These are phyloP conservation scores for Claviceps fusiformis DNA, from an alignment of 2,329 filamentous ascomycete species.

Conservation along the genomic window DNA sequence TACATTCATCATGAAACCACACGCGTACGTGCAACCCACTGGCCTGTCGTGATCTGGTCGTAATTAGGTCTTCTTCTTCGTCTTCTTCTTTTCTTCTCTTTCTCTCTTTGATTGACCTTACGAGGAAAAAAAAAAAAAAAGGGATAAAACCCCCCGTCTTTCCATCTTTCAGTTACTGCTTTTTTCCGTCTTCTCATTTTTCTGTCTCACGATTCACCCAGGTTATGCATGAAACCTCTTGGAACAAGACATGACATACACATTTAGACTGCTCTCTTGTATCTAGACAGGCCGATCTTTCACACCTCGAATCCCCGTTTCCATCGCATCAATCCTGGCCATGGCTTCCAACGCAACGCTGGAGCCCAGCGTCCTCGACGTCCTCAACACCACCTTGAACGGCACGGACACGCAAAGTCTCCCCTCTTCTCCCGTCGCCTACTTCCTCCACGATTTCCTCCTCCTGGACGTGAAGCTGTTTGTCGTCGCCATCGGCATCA, in stretches of 20 bases:
- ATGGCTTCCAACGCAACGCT: constrained; percentile 14
- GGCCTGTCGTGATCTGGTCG: too few species aligned
- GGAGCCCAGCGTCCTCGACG: constrained; percentile 13
- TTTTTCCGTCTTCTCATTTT: not conserved
- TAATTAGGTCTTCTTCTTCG: too few species aligned
- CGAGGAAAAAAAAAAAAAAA: too few species aligned
- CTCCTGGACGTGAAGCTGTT: constrained; percentile 34
- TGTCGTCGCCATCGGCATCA: constrained; percentile 62
- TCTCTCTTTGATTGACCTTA: not conserved
- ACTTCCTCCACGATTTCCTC: constrained; percentile 25
- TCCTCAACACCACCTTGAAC: constrained; percentile 17
- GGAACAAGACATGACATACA: not conserved
- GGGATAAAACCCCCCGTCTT: too few species aligned
- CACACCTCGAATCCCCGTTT: not conserved
- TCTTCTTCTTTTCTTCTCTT: not conserved
- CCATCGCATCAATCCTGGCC: not conserved
- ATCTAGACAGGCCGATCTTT: not conserved
- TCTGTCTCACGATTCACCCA: not conserved
- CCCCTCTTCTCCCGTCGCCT: constrained; percentile 17
- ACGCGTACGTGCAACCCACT: too few species aligned
- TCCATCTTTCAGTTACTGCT: too few species aligned
- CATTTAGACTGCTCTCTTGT: not conserved
- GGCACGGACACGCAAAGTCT: constrained; percentile 9
- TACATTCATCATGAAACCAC: too few species aligned
- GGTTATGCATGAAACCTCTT: not conserved